Evolutionary conservation across 495 filamentous ascomycete species (phyloP), one percentile per base, ranked within the genome.

Genomic region (Podospora comata): DNA sequence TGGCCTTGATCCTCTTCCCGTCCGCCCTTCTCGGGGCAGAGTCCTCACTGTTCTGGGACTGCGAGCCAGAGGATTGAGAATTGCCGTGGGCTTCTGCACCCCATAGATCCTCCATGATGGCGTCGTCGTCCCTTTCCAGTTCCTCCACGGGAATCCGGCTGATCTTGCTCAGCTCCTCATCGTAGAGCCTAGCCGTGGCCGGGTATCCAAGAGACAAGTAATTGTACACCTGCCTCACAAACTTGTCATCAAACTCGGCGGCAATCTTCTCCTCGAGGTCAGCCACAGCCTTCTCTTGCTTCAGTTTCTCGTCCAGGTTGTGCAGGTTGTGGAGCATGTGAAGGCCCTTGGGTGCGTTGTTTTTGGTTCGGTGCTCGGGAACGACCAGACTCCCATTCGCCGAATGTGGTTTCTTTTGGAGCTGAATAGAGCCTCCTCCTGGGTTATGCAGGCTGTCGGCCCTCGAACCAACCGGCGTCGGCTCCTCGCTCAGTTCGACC

Each of bases 141-240:
- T 91, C 85, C 28, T 84, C 80, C 32, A 92, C 68, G 0, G 84
- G 66, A 23, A 94, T 87, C 4, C 84, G 82, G 34, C 90, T 90
- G 61, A 97, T 93, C 75, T 88, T 89, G 74, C 88, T 85, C 26
- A 97, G 82, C 78, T 97, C 94, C 56, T 85, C 79, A 76, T 97
- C 94, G 74, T 90, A 97, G 64, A 85, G 85, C 15, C 90, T 87
- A 13, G 93, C 94, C 28, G 93, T 84, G 18, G 91, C 87, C 7
- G 93, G 92, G 76, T 96, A 97, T 3, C 94, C 93, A 23, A 97
- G 85, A 1, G 92, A 96, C 16, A 97, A 83, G 79, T 97, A 97
- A 75, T 97, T 97, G 82, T 94, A 97, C 19, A 97, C 92, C 77
- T 97, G 93, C 3, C 92, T 96, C 55, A 97, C 87, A 79, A 97